phyloP scores from a whole-genome alignment of 768 basidiomycete genomes.

The Pulveroboletus ravenelii region DNA sequence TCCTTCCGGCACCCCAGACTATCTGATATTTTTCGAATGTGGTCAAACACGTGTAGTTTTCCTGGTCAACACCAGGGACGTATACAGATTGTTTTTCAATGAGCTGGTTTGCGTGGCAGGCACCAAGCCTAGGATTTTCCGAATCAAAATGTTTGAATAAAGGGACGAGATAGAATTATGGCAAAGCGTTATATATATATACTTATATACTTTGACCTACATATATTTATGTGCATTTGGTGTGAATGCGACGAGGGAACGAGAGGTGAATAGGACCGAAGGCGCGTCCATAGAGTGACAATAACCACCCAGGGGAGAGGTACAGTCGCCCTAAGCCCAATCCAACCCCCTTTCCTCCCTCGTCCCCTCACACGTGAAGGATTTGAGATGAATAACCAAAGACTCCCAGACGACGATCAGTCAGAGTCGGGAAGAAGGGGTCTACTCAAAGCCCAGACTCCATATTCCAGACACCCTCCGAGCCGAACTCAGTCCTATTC shows the following conservation, averaged over 20 bases:
- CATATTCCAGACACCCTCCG: slow-evolving; percentile 10
- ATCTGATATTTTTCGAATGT: too few relatives aligned
- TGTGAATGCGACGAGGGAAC: not conserved
- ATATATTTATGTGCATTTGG: slow-evolving; percentile 7
- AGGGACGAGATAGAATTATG: not conserved
- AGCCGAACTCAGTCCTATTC: slow-evolving; percentile 9
- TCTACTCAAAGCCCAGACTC: slow-evolving; percentile 10
- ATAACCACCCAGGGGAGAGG: slow-evolving; percentile 2
- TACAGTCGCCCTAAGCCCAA: not conserved
- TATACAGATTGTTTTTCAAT: too few relatives aligned
- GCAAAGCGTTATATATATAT: slow-evolving; percentile 5
- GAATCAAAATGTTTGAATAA: not conserved
- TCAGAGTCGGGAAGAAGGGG: slow-evolving; percentile 4
- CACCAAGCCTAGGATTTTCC: not conserved
- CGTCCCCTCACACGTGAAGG: slow-evolving; percentile 1
- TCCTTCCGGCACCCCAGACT: too few relatives aligned
- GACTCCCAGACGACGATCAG: slow-evolving; percentile 17
- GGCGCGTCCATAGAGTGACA: slow-evolving; percentile 1
- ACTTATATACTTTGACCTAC: slow-evolving; percentile 12
- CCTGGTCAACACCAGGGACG: too few relatives aligned
- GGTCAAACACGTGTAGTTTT: too few relatives aligned
- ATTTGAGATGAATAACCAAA: slow-evolving; percentile 9
- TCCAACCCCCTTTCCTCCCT: not conserved
- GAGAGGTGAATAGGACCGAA: slow-evolving; percentile 2
- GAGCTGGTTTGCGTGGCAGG: not conserved